These are phyloP conservation scores for Tylopilus felleus DNA, from an alignment of 768 basidiomycete genomes.

Conservation along the genomic window DNA sequence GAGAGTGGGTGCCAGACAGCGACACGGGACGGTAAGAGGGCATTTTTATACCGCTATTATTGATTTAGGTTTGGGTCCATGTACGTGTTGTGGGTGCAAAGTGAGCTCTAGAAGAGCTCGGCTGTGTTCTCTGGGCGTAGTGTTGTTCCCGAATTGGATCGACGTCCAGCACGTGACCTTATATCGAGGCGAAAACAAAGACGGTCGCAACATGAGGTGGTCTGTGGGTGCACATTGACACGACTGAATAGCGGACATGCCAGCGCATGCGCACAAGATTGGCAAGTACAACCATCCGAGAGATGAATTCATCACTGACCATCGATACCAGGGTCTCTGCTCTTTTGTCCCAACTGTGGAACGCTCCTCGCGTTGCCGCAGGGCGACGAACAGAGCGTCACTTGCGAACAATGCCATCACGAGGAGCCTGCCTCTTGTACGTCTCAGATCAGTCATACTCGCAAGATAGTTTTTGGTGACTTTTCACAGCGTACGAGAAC, in stretches of 20 bases:
- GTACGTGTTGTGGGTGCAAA: constrained; percentile 12
- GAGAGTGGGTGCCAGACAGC: constrained; percentile 16
- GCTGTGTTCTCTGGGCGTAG: constrained; percentile 11
- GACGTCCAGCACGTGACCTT: constrained; percentile 20
- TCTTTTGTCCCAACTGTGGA: constrained; percentile 94
- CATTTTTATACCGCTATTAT: constrained; percentile 18
- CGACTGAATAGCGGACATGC: constrained; percentile 11
- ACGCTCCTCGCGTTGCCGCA: constrained; percentile 81
- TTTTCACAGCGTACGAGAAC: constrained; percentile 78
- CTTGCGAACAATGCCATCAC: constrained; percentile 86
- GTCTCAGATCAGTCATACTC: constrained; percentile 29
- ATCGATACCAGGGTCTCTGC: constrained; percentile 64
- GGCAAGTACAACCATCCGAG: constrained; percentile 31
- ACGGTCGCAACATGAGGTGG: constrained; percentile 5
- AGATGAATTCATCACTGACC: not conserved
- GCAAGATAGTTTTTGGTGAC: not conserved
- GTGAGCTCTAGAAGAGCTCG: not conserved
- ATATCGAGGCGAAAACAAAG: constrained; percentile 9
- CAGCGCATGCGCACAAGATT: constrained; percentile 45
- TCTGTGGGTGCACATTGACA: constrained; percentile 13
- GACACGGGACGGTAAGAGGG: not conserved
- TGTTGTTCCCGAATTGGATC: constrained; percentile 26
- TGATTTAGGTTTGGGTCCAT: not conserved
- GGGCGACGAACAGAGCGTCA: constrained; percentile 68
- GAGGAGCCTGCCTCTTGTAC: constrained; percentile 86